A percentile compares a stretch with the other conserved stretches of the same genome.
Conservation (phyloP, 2,329 filamentous ascomycete species). For the Microsporum audouinii region DNA sequence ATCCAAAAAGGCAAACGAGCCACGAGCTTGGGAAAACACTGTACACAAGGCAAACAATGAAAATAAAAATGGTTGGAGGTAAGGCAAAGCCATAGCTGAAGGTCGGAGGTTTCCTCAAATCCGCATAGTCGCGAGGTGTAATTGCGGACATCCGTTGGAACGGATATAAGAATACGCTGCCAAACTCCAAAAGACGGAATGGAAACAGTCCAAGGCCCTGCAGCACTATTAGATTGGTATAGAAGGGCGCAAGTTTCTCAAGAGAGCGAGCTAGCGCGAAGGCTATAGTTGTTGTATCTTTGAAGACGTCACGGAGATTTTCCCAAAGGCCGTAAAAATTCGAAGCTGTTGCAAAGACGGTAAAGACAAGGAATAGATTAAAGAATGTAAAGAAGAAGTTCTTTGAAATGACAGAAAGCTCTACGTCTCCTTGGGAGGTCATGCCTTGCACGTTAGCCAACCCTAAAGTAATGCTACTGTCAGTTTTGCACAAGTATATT, state of each 20-base stretch:
- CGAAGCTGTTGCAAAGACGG: conserved; percentile 68
- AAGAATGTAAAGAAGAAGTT: conserved; percentile 99
- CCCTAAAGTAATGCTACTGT: conserved; percentile 27
- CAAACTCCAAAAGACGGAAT: conserved; percentile 81
- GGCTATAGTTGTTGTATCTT: conserved; percentile 69
- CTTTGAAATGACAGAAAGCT: conserved; percentile 89
- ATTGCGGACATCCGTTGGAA: conserved; percentile 65
- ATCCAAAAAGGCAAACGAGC: conserved; percentile 64
- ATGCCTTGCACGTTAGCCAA: conserved; percentile 85
- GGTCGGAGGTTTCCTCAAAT: conserved; percentile 66
- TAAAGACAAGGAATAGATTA: conserved; percentile 95
- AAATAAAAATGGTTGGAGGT: conserved; percentile 80
- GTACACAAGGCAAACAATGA: conserved; percentile 93
- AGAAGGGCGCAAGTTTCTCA: conserved; percentile 66
- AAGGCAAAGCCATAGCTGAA: conserved; percentile 97
- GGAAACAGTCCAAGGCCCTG: conserved; percentile 91
- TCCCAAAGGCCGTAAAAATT: conserved; percentile 57
- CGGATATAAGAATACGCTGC: conserved; percentile 72
- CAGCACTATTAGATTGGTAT: conserved; percentile 85
- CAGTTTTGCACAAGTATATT: neutral
- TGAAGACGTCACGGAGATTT: conserved; percentile 58
- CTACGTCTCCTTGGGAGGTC: conserved; percentile 88
- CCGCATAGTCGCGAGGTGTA: conserved; percentile 79
- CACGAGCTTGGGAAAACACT: conserved; percentile 72
- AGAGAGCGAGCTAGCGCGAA: conserved; percentile 64